phyloP scores from a whole-genome alignment of 2,329 filamentous ascomycete genomes.

The Ceratocystis smalleyi region DNA sequence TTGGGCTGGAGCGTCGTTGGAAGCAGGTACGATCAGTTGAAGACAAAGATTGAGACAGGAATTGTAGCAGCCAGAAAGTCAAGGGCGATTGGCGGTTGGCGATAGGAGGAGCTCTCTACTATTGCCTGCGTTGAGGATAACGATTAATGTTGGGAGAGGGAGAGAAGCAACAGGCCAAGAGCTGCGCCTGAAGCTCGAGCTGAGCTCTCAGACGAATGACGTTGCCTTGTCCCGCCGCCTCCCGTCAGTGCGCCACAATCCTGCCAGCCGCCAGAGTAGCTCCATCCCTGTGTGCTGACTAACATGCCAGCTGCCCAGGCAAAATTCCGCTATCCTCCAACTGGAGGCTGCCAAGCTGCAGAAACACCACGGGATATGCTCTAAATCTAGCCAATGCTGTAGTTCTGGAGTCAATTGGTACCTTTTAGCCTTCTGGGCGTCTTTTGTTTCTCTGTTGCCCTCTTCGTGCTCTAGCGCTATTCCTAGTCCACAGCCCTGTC shows the following conservation, averaged over 20 bases:
- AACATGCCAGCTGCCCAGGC: conserved; percentile 9
- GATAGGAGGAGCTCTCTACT: conserved; percentile 78
- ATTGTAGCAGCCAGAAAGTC: background rate
- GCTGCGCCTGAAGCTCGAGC: conserved; percentile 9
- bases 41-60: background rate
- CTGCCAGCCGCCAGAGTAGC: conserved; percentile 5
- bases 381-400: background rate
- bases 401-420: background rate
- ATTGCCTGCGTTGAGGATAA: conserved; percentile 33
- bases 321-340: background rate
- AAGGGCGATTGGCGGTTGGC: background rate
- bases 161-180: background rate
- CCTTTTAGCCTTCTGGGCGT: background rate
- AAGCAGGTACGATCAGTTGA: conserved; percentile 19
- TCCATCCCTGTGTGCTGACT: conserved; percentile 5
- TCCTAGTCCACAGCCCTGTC: conserved; percentile 5
- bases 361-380: background rate
- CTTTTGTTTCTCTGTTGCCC: background rate
- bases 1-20: conserved; percentile 20
- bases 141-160: background rate
- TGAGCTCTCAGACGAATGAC: conserved; percentile 18
- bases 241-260: background rate
- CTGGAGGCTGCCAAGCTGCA: no score
- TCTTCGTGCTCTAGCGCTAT: background rate
- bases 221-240: conserved; percentile 8